These are phyloP conservation scores for Hemileia vastatrix DNA, from an alignment of 1,284 basidiomycete species.

Conservation along the genomic window DNA sequence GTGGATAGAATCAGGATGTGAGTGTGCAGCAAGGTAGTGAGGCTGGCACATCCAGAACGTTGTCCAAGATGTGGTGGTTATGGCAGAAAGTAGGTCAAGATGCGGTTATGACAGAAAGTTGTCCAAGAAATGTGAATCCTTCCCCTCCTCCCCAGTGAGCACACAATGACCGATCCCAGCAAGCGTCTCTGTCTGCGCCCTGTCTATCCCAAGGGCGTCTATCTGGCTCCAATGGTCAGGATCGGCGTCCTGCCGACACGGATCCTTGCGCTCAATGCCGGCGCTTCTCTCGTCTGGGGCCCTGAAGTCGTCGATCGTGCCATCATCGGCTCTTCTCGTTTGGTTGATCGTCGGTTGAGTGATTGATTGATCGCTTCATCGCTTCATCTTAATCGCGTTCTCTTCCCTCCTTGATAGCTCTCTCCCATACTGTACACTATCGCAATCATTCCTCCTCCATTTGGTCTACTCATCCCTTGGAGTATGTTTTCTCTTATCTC, in stretches of 20 bases:
- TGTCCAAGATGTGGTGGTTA: no score
- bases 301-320: conserved; percentile 88
- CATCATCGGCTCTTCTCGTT: conserved; percentile 71
- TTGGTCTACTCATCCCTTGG: conserved; percentile 86
- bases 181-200: no score
- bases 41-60: no score
- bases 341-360: conserved; percentile 64
- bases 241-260: conserved; percentile 76
- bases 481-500: conserved; percentile 75
- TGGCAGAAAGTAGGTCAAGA: no score
- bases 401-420: not conserved
- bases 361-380: not conserved
- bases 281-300: conserved; percentile 90
- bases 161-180: no score
- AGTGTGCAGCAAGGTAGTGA: no score
- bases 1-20: no score
- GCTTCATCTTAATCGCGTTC: not conserved
- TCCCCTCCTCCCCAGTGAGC: no score
- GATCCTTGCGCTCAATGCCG: conserved; percentile 78
- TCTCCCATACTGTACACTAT: conserved; percentile 84
- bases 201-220: conserved; percentile 33
- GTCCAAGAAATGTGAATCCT: no score
- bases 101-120: no score
- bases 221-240: conserved; percentile 85
- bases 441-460: conserved; percentile 62